These are phyloP conservation scores for Sugiyamaella valdiviana DNA, from an alignment of 805 yeast genomes.

Conservation along the genomic window DNA sequence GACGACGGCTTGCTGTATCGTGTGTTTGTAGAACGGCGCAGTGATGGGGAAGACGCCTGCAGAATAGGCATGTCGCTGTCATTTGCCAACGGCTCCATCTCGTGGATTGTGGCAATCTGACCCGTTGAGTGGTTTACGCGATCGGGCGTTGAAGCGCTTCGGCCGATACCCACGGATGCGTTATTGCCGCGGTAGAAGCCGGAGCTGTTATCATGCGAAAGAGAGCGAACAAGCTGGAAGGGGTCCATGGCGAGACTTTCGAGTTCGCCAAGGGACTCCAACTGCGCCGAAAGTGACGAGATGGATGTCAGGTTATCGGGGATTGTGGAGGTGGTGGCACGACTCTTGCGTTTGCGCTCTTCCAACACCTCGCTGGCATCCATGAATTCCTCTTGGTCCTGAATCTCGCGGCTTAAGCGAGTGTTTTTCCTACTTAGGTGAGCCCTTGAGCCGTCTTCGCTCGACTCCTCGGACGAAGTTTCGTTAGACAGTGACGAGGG, in stretches of 20 bases:
- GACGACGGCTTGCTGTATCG: conserved; percentile 19
- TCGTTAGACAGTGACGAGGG: conserved; percentile 7
- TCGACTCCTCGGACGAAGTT: conserved; percentile 1
- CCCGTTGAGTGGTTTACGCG: not conserved
- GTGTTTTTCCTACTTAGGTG: conserved; percentile 22
- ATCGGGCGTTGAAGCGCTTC: conserved; percentile 4
- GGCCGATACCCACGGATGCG: not conserved
- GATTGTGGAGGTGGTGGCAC: conserved; percentile 11
- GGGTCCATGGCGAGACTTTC: conserved; percentile 64
- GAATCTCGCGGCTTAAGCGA: conserved; percentile 31
- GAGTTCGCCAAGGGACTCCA: conserved; percentile 63
- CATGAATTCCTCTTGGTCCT: conserved; percentile 29
- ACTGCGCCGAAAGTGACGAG: conserved; percentile 50
- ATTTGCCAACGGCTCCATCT: conserved; percentile 12
- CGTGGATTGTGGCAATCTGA: not conserved
- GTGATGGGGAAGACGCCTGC: conserved; percentile 20
- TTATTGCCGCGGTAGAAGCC: conserved; percentile 1
- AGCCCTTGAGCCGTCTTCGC: not conserved
- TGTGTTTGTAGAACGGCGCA: conserved; percentile 22
- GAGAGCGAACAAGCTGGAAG: conserved; percentile 70
- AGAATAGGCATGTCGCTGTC: conserved; percentile 24
- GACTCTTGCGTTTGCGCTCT: conserved; percentile 14
- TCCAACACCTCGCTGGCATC: conserved; percentile 33
- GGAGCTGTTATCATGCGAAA: conserved; percentile 38
- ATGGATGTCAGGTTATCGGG: conserved; percentile 24